Evolutionary conservation across 2,329 filamentous ascomycete species (phyloP), one percentile per base, ranked within the genome.

Genomic region (Claviceps monticola): DNA sequence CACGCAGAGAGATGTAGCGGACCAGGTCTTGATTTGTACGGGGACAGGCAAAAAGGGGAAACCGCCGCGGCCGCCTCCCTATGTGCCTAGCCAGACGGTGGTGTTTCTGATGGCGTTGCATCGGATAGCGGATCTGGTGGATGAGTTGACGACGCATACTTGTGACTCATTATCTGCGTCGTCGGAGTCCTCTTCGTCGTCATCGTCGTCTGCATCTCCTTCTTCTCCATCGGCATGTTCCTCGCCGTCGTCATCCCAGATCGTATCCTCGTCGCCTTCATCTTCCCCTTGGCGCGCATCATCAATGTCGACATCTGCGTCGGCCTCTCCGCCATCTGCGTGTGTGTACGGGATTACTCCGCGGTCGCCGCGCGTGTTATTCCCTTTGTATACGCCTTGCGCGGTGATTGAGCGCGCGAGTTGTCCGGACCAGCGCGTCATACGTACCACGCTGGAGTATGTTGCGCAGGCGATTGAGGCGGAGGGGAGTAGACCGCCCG

Each of bases 31-130:
- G 26, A 79, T 98, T n/a, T 97, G 93, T 69, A 98, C 93, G 0
- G 93, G 93, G 0, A 98, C 93, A 0, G 93, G 93, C 1, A 81
- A 93, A 61, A 94, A 95, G 68, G 93, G 93, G 13, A 84, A 80
- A 51, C 74, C 88, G 0, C 89, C 89, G 0, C 72, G 79, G n/a
- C 88, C 89, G 37, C 93, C 93, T 0, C 82, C 83, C 56, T 95
- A 82, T 64, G 79, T 90, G 0, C 65, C 75, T 2, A 84, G 79
- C 8, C 78, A 90, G 53, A 97, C 93, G 0, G 86, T 93, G 1
- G 86, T 98, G 4, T 95, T 97, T 58, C 71, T 98, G 47, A 98
- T 98, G 93, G 88, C 88, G 4, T 71, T 98, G 56, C 93, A 98
- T 68, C 79, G 93, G 49, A 82, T 98, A 16, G 71, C 70, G 3